phyloP scores from a whole-genome alignment of 2,329 filamentous ascomycete species.

The Ceratocystis destructans region DNA sequence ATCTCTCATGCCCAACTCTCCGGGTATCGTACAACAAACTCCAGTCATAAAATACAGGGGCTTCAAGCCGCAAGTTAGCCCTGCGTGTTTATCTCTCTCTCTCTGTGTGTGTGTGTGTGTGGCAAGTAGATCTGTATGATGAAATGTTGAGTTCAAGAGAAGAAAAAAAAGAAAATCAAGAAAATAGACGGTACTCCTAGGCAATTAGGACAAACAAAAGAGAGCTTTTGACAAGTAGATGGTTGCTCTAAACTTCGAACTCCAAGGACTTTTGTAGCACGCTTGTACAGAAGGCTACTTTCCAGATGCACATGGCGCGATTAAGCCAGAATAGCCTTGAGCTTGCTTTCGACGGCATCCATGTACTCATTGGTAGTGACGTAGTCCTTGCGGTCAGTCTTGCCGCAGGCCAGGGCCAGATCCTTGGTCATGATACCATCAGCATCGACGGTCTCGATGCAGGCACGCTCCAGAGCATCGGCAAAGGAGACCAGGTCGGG shows the following conservation, averaged over 20 bases:
- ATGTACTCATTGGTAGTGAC: conserved; percentile 89
- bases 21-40: conserved; percentile 18
- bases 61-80: neutral
- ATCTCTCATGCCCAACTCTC: neutral
- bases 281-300: neutral
- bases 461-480: conserved; percentile 81
- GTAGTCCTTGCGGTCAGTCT: conserved; percentile 69
- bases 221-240: neutral
- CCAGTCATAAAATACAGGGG: conserved; percentile 8
- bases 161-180: neutral
- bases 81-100: neutral
- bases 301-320: neutral
- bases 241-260: too few species aligned
- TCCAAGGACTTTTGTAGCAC: neutral
- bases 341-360: conserved; percentile 75
- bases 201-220: neutral
- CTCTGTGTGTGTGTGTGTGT: too few species aligned
- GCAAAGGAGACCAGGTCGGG: conserved; percentile 85
- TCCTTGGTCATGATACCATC: conserved; percentile 99
- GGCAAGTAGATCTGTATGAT: neutral
- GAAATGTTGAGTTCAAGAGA: neutral
- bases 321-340: conserved; percentile 54
- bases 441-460: conserved; percentile 82
- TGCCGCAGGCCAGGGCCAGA: conserved; percentile 84
- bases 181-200: neutral